Evolutionary conservation across 1,139 yeast species (phyloP).

Genomic region (Eremothecium gossypii): DNA sequence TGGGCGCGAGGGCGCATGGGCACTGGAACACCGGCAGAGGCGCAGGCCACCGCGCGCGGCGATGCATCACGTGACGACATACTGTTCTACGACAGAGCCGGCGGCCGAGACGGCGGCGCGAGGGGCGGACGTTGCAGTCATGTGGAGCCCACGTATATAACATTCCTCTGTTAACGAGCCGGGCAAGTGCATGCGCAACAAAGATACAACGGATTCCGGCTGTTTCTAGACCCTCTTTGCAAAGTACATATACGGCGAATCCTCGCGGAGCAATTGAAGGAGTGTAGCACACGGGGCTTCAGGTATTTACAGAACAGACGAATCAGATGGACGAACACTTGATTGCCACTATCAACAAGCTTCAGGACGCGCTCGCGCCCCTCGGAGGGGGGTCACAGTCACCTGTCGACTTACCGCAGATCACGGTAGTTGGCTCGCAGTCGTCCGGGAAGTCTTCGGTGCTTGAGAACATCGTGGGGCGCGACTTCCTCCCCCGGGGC

Average conservation of each 20-base stretch:
- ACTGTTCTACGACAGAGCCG: too few species aligned
- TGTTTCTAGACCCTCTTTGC: too few species aligned
- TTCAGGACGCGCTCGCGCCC: constrained; percentile 91
- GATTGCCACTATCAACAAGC: constrained; percentile 83
- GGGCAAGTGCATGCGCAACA: too few species aligned
- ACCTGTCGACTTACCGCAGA: constrained; percentile 89
- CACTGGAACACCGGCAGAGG: too few species aligned
- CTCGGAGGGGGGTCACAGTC: constrained; percentile 79
- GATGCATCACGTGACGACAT: too few species aligned
- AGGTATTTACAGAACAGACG: not conserved
- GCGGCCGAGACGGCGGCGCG: too few species aligned
- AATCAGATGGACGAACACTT: constrained; percentile 76
- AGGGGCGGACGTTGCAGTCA: too few species aligned
- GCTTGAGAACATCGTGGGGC: constrained; percentile 85
- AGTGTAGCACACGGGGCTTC: not conserved
- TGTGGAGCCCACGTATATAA: too few species aligned
- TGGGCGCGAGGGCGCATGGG: too few species aligned
- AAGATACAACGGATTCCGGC: too few species aligned
- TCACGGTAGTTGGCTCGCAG: constrained; percentile 94
- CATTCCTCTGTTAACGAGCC: too few species aligned
- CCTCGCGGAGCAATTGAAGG: not conserved
- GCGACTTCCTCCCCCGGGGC: constrained; percentile 92
- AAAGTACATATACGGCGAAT: not conserved
- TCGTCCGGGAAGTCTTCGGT: constrained; percentile 93
- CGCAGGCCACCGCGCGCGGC: too few species aligned